Conservation (phyloP, 2,329 filamentous ascomycete species). For the Pseudopyrenochaeta lycopersici region DNA sequence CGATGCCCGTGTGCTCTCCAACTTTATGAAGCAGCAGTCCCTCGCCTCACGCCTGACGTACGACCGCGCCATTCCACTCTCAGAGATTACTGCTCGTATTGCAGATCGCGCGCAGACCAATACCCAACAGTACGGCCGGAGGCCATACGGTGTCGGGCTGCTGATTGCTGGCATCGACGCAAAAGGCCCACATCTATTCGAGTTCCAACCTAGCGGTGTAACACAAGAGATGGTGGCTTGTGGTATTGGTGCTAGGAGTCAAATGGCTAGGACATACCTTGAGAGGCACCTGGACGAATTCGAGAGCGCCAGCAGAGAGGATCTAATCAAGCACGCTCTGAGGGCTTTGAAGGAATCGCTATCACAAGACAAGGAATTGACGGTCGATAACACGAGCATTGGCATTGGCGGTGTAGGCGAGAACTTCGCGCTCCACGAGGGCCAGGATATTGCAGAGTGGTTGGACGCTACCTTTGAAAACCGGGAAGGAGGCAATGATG, state of each 20-base stretch:
- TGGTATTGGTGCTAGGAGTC: constrained; percentile 92
- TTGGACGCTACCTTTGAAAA: constrained; percentile 73
- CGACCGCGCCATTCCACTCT: constrained; percentile 89
- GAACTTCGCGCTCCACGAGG: constrained; percentile 90
- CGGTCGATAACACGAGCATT: constrained; percentile 94
- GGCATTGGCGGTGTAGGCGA: constrained; percentile 82
- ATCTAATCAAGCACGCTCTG: constrained; percentile 89
- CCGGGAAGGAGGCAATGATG: constrained; percentile 47
- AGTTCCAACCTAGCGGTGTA: constrained; percentile 96
- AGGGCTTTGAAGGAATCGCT: constrained; percentile 93
- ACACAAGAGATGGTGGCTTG: constrained; percentile 97
- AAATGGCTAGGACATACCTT: constrained; percentile 97
- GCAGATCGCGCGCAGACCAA: constrained; percentile 97
- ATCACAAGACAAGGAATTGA: constrained; percentile 96
- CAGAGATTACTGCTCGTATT: constrained; percentile 89
- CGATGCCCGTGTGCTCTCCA: constrained; percentile 97
- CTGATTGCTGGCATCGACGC: constrained; percentile 94
- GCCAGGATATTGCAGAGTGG: constrained; percentile 84
- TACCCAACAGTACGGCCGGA: constrained; percentile 96
- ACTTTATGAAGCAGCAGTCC: constrained; percentile 99
- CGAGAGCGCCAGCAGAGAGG: constrained; percentile 76
- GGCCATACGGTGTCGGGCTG: constrained; percentile 93
- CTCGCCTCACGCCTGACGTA: constrained; percentile 95
- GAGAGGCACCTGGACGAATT: constrained; percentile 92
- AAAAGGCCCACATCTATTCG: constrained; percentile 92